These are phyloP conservation scores for Podospora tetraspora DNA, from an alignment of 495 filamentous ascomycete species.

Conservation along the genomic window DNA sequence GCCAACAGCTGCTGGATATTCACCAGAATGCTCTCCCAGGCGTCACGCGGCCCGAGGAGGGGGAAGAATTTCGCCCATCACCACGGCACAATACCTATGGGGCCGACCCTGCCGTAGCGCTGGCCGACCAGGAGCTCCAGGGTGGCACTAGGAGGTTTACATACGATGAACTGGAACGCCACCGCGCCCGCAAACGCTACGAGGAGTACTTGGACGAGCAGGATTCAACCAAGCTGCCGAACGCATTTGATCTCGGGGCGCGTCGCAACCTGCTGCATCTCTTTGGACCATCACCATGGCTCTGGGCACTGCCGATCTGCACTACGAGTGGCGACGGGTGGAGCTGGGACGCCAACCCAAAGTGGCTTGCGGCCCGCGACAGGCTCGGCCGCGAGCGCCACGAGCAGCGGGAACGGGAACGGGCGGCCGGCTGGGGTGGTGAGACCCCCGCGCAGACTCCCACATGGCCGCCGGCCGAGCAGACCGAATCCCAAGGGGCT, in stretches of 20 bases:
- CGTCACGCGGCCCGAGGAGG: slow-evolving; percentile 72
- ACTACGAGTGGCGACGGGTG: slow-evolving; percentile 91
- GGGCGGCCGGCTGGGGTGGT: slow-evolving; percentile 50
- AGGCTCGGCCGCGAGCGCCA: slow-evolving; percentile 53
- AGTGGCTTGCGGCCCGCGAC: slow-evolving; percentile 65
- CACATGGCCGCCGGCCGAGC: slow-evolving; percentile 16
- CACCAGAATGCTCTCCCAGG: slow-evolving; percentile 81
- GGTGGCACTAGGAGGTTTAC: slow-evolving; percentile 44
- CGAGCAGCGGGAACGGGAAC: slow-evolving; percentile 53
- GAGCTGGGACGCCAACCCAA: slow-evolving; percentile 78
- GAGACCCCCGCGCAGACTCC: slow-evolving; percentile 18
- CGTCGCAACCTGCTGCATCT: slow-evolving; percentile 73
- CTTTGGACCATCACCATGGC: slow-evolving; percentile 62
- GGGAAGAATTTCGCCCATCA: slow-evolving; percentile 49
- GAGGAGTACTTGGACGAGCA: slow-evolving; percentile 83
- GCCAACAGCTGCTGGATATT: slow-evolving; percentile 70
- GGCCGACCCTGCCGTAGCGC: slow-evolving; percentile 18
- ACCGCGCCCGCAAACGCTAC: slow-evolving; percentile 67
- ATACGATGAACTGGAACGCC: slow-evolving; percentile 67
- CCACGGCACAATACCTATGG: slow-evolving; percentile 1
- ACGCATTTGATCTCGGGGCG: slow-evolving; percentile 87
- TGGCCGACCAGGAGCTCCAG: slow-evolving; percentile 45
- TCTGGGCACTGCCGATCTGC: slow-evolving; percentile 77
- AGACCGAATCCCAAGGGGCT: slow-evolving; percentile 22
- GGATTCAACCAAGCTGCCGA: slow-evolving; percentile 78